Percentiles rank a stretch among this genome's conserved stretches.
Conservation (phyloP, 2,329 filamentous ascomycete species). For the Podosphaera fusca region DNA sequence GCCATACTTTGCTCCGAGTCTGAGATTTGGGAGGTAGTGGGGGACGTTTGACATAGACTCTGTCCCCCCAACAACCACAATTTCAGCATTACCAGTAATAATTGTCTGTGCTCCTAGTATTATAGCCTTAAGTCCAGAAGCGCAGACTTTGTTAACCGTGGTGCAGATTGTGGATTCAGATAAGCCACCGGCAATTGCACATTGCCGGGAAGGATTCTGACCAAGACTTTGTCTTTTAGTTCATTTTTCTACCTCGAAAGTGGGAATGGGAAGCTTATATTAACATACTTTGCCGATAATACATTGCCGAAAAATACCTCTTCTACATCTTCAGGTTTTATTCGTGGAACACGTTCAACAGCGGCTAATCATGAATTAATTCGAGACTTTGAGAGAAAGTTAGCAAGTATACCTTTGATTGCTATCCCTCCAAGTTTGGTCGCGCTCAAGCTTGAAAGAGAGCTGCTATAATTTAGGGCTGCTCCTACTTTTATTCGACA, state of each 20-base stretch:
- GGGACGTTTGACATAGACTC: slow-evolving; percentile 98
- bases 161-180: slow-evolving; percentile 60
- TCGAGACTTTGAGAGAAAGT: background rate
- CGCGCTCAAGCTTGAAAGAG: slow-evolving; percentile 68
- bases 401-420: slow-evolving; percentile 51
- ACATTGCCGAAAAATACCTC: slow-evolving; percentile 99
- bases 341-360: slow-evolving; percentile 60
- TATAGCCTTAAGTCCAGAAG: slow-evolving; percentile 81
- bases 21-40: slow-evolving; percentile 77
- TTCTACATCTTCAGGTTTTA: slow-evolving; percentile 76
- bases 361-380: slow-evolving; percentile 27
- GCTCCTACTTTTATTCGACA: slow-evolving; percentile 16
- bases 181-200: slow-evolving; percentile 73
- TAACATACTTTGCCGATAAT: slow-evolving; percentile 63
- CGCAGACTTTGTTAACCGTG: slow-evolving; percentile 97
- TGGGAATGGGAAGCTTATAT: slow-evolving; percentile 9
- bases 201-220: slow-evolving; percentile 90
- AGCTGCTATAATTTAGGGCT: slow-evolving; percentile 27
- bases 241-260: background rate
- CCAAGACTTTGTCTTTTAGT: slow-evolving; percentile 40
- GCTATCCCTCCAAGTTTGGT: slow-evolving; percentile 72
- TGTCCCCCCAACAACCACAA: slow-evolving; percentile 81
- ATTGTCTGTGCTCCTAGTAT: slow-evolving; percentile 92
- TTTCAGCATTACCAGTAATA: slow-evolving; percentile 80
- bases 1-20: slow-evolving; percentile 81